These are phyloP conservation scores for Raffaelea arxii DNA, from an alignment of 2,329 filamentous ascomycete species.

Conservation along the genomic window DNA sequence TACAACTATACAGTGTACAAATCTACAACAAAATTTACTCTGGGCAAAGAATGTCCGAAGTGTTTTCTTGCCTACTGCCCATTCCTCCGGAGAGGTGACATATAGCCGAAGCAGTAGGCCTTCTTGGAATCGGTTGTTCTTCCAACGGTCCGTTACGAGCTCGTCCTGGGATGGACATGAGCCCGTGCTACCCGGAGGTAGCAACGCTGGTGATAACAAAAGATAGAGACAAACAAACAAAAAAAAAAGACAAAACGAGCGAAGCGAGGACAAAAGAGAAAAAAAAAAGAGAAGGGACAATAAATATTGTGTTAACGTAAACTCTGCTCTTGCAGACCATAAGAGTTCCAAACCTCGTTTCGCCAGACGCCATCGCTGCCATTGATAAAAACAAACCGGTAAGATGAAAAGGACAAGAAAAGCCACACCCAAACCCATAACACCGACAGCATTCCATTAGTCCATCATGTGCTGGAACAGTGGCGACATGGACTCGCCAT, in stretches of 20 bases:
- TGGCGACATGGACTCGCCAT: slow-evolving; percentile 72
- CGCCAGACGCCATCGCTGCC: slow-evolving; percentile 3
- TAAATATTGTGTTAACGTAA: not conserved
- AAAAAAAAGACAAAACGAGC: slow-evolving; percentile 4
- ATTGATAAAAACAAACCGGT: not conserved
- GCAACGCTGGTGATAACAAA: slow-evolving; percentile 52
- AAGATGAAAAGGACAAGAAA: not conserved
- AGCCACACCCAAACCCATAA: not conserved
- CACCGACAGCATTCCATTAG: slow-evolving; percentile 16
- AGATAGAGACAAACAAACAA: not conserved
- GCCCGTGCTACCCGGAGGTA: slow-evolving; percentile 64
- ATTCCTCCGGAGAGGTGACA: slow-evolving; percentile 21
- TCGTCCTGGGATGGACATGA: slow-evolving; percentile 53
- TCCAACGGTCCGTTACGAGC: slow-evolving; percentile 78
- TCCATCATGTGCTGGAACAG: slow-evolving; percentile 59
- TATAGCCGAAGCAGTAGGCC: slow-evolving; percentile 24
- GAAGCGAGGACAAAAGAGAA: not conserved
- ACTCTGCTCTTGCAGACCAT: too few species aligned
- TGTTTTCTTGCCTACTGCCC: slow-evolving; percentile 33
- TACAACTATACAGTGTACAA: too few species aligned
- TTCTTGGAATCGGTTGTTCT: slow-evolving; percentile 41
- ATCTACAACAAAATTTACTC: not conserved
- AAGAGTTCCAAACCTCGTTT: not conserved
- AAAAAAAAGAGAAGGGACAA: not conserved
- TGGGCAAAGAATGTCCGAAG: slow-evolving; percentile 17